Evolutionary conservation across 2,329 filamentous ascomycete genomes (phyloP), one percentile per base, ranked within the genome.

Genomic region (Trichoderma sp.): DNA sequence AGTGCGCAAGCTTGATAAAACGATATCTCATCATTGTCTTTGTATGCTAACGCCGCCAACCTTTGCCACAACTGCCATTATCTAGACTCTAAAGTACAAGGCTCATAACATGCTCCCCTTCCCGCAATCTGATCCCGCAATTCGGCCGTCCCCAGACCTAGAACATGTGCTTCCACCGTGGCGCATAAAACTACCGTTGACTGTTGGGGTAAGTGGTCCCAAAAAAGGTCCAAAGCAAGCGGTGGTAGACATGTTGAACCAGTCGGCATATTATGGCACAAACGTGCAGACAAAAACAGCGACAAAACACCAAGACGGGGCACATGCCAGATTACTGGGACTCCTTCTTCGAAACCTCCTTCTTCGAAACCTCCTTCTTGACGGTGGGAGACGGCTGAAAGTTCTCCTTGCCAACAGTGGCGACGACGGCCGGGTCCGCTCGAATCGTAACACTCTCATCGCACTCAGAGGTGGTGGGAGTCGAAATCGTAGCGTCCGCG

Each of bases 381-480:
- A 74, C 71, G 15, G 76, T 73, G 28, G 84, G 83, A 50, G 84
- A 85, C 28, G 80, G 81, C 68, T 81, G 76, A 69, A 79, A 78
- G 72, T 79, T 82, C 68, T 78, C 78, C 63, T 77, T 71, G 66
- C 65, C 66, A 66, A 63, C 66, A 57, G 66, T 75, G 51, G 77
- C 78, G 62, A 78, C 79, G 63, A 78, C 75, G 59, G 78, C 79
- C 63, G 79, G 79, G 67, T 85, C 82, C 55, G 83, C 79, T 67
- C 81, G 80, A 70, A 86, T 80, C n/a, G 84, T 85, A 64, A 81
- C 79, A 66, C 80, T 81, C 71, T 86, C 83, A 68, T 84, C 82
- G 66, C 77, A 81, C 68, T 83, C 81, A 54, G 82, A 83, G 63
- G 80, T 75, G 54, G 76, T 75, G 63, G 79, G 77, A 63, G 76